These are phyloP conservation scores for Irpex sp. DNA, from an alignment of 1,284 basidiomycete species.

Conservation along the genomic window DNA sequence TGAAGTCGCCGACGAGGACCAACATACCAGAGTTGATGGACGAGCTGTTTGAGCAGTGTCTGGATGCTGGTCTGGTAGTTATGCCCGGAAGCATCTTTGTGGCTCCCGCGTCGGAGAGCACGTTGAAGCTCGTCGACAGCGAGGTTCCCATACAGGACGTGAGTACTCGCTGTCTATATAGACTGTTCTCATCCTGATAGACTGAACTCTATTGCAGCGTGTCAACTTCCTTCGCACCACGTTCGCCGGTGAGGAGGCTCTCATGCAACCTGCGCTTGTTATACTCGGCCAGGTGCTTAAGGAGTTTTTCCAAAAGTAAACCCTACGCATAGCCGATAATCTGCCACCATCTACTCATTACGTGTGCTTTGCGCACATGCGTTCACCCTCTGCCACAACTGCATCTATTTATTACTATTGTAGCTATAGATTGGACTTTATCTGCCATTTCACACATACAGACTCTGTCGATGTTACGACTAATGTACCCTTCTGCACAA, in stretches of 20 bases:
- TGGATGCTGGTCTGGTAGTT: conserved; percentile 33
- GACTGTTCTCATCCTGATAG: not conserved
- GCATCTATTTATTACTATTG: not conserved
- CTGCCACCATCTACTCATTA: not conserved
- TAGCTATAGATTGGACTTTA: not conserved
- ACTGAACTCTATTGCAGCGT: conserved; percentile 19
- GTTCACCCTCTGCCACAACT: not conserved
- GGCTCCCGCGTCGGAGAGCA: conserved; percentile 23
- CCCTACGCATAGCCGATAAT: not conserved
- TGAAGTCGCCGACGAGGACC: conserved; percentile 17
- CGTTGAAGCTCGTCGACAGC: conserved; percentile 15
- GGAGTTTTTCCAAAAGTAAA: conserved; percentile 26
- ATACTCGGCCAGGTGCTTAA: conserved; percentile 30
- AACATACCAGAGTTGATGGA: conserved; percentile 35
- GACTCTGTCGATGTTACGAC: not conserved
- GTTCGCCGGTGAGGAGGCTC: conserved; percentile 37
- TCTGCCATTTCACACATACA: not conserved
- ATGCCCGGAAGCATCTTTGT: conserved; percentile 38
- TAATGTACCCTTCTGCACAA: not conserved
- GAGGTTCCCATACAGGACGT: conserved; percentile 27
- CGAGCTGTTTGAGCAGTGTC: conserved; percentile 34
- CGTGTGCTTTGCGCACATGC: not conserved
- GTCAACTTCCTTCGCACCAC: conserved; percentile 38
- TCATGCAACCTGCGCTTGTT: conserved; percentile 32
- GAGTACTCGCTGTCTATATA: conserved; percentile 12